phyloP scores from a whole-genome alignment of 2,329 filamentous ascomycete genomes.

The Fonsecaea erecta region DNA sequence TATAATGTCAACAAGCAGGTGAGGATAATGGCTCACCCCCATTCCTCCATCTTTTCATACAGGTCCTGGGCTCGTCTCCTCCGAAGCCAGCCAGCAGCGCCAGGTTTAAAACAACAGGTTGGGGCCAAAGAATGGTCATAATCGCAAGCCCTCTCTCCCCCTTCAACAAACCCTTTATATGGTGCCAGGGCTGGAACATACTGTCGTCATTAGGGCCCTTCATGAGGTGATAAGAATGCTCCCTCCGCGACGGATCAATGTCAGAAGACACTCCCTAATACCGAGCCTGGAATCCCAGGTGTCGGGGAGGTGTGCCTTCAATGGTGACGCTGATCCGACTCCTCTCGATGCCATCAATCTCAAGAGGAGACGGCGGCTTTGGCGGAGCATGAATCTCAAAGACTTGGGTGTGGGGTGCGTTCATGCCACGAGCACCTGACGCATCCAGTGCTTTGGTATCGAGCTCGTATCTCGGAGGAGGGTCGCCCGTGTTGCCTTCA shows the following conservation, averaged over 20 bases:
- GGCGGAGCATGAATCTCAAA: slow-evolving; percentile 22
- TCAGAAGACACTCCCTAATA: slow-evolving; percentile 4
- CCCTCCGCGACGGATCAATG: not conserved
- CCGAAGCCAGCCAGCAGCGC: not conserved
- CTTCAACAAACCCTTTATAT: not conserved
- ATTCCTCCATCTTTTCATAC: not conserved
- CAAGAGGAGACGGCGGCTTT: slow-evolving; percentile 28
- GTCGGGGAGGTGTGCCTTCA: slow-evolving; percentile 25
- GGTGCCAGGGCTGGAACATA: not conserved
- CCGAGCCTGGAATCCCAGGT: slow-evolving; percentile 27
- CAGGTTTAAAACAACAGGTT: not conserved
- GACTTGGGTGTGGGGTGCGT: slow-evolving; percentile 10
- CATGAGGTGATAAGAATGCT: not conserved
- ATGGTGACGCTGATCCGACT: slow-evolving; percentile 32
- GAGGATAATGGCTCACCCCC: not conserved
- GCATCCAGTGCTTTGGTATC: slow-evolving; percentile 24
- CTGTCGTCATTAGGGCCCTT: not conserved
- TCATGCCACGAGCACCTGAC: not conserved
- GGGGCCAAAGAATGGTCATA: not conserved
- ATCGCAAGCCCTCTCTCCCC: not conserved
- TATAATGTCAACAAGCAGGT: slow-evolving; percentile 4
- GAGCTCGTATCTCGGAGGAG: slow-evolving; percentile 32
- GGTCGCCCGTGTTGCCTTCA: slow-evolving; percentile 17
- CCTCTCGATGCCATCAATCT: slow-evolving; percentile 32
- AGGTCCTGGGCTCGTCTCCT: not conserved